A percentile compares a stretch with the other conserved stretches of the same genome.
phyloP scores from a whole-genome alignment of 495 filamentous ascomycete genomes.

The Talaromyces ruber region DNA sequence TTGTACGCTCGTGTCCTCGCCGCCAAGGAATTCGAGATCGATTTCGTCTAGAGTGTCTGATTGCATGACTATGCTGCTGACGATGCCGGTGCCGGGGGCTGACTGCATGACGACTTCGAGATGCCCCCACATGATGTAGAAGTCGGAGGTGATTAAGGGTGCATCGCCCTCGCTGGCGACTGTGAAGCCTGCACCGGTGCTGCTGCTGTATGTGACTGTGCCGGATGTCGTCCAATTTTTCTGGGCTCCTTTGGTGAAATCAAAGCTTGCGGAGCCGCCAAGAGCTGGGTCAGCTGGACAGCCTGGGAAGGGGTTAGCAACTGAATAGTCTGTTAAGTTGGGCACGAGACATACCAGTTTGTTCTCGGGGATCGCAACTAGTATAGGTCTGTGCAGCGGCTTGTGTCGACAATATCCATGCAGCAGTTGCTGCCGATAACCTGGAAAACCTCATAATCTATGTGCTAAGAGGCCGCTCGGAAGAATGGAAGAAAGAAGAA shows the following conservation, averaged over 20 bases:
- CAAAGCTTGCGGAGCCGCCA: conserved; percentile 65
- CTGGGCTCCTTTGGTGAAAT: conserved; percentile 66
- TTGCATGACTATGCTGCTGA: conserved; percentile 71
- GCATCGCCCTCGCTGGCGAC: conserved; percentile 74
- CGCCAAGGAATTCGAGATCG: conserved; percentile 81
- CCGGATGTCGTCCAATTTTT: conserved; percentile 62
- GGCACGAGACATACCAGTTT: conserved; percentile 39
- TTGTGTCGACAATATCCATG: conserved; percentile 23
- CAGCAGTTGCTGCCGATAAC: conserved; percentile 14
- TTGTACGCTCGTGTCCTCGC: conserved; percentile 50
- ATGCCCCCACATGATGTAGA: conserved; percentile 67
- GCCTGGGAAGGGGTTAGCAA: conserved; percentile 21
- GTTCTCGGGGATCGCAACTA: conserved; percentile 63
- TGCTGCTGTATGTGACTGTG: conserved; percentile 56
- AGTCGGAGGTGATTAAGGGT: conserved; percentile 67
- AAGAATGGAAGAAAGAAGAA: neutral
- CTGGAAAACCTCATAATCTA: conserved; percentile 22
- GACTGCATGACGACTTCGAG: conserved; percentile 52
- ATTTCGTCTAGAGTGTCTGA: conserved; percentile 86
- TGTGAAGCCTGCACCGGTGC: conserved; percentile 76
- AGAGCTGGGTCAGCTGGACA: conserved; percentile 80
- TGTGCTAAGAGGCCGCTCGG: neutral
- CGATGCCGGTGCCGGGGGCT: conserved; percentile 53
- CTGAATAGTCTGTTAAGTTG: conserved; percentile 7
- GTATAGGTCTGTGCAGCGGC: conserved; percentile 67